Base-by-base conservation (phyloP, 768 basidiomycete genomes). In the Auricularia heimuer region DNA sequence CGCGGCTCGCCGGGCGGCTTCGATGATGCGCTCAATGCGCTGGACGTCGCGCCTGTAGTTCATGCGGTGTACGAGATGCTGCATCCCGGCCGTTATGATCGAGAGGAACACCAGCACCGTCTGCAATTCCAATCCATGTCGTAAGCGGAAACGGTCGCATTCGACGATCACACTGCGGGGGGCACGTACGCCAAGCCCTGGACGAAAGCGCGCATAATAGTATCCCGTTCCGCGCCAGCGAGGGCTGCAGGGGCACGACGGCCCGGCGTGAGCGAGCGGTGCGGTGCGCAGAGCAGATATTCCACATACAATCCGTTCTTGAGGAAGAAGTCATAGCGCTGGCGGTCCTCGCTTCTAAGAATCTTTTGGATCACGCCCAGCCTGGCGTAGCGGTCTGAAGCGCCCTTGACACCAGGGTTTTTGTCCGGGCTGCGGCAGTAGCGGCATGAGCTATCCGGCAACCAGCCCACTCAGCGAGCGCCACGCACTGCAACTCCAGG, bases 171-270 rank as follows among this genome's bases (percentile, higher is more conserved):
- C 39, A 42, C 63, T n/a, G 2, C 2, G n/a, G 29, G 29, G 29
- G 29, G 29, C 29, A 73, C 84, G 68, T 70, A 90, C 90, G 66
- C 85, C 85, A 66, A 98, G 80, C 33, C 94, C 93, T n/a, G 96
- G 96, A 36, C 96, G 83, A 81, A 90, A 99, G 63, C 97, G 87
- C 36, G 92, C 85, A 75, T 98, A 99, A 75, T 98, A 98, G 76
- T 98, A 98, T 54, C 93, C 92, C 37, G 92, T 94, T 16, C 94
- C 69, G 61, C 64, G 54, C 64, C 64, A 2, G 56, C 56, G 56
- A 10, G 56, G 56, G 56, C 56, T 60, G 34, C 47, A 60, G 14
- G 14, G 16, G 24, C 33, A 29, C 10, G 56, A 6, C 56, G 39
- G 39, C 7, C 39, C 39, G 39, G 39, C 39, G 39, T 42, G 39